A percentile compares a stretch with the other conserved stretches of the same genome.
These are phyloP conservation scores for Dioscorea alata DNA, from an alignment of 106 monocot genomes.

Conservation along the genomic window DNA sequence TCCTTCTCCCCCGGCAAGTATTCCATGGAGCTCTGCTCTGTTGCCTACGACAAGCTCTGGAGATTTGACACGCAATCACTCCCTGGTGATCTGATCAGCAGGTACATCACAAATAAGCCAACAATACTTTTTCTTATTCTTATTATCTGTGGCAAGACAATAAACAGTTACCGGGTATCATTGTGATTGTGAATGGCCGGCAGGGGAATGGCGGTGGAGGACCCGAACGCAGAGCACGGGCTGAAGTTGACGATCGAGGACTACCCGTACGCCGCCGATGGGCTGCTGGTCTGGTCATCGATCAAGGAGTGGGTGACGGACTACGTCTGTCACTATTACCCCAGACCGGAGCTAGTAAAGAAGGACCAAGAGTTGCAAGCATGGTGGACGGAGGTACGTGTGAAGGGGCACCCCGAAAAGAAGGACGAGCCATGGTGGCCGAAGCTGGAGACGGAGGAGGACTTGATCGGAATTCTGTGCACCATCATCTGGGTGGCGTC, in stretches of 20 bases:
- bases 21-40: constrained; percentile 57
- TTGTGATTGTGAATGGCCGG: background rate
- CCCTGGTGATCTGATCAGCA: constrained; percentile 56
- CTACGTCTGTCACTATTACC: constrained; percentile 50
- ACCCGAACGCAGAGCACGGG: constrained; percentile 33
- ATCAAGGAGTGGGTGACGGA: constrained; percentile 60
- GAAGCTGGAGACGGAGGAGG: constrained; percentile 10
- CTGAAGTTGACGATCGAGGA: constrained; percentile 52
- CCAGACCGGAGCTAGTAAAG: constrained; percentile 5
- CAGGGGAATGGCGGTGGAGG: constrained; percentile 82
- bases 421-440: constrained; percentile 89
- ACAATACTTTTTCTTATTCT: background rate
- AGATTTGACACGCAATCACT: constrained; percentile 66
- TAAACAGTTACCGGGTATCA: too few relatives aligned
- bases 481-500: constrained; percentile 72
- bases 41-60: constrained; percentile 50
- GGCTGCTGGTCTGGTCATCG: constrained; percentile 70
- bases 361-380: constrained; percentile 60
- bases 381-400: constrained; percentile 63
- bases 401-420: constrained; percentile 73
- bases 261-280: constrained; percentile 75
- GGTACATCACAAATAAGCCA: constrained; percentile 20
- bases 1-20: constrained; percentile 43
- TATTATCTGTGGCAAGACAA: too few relatives aligned
- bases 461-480: constrained; percentile 35